phyloP scores from a whole-genome alignment of 2,329 filamentous ascomycete genomes.

The Fusarium vanettenii region DNA sequence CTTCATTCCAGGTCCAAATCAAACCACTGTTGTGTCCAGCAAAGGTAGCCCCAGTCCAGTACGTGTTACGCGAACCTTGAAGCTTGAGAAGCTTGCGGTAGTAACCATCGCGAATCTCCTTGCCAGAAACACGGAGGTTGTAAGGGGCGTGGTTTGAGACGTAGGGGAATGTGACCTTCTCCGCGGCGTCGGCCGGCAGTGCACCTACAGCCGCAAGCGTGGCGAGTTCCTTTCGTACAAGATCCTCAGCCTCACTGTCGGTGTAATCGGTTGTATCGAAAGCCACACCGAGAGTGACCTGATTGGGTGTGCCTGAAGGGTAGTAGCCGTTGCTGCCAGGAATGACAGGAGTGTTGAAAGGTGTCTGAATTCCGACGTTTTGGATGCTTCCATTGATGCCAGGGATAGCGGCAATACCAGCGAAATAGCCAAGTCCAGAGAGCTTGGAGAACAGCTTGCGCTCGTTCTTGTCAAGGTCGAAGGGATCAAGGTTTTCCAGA shows the following conservation, averaged over 20 bases:
- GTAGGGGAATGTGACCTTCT: slow-evolving; percentile 12
- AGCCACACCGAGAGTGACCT: slow-evolving; percentile 2
- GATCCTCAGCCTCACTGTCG: neutral
- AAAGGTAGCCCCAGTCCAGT: slow-evolving; percentile 37
- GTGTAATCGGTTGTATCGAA: slow-evolving; percentile 17
- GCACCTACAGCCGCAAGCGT: slow-evolving; percentile 8
- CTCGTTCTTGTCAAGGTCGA: slow-evolving; percentile 14
- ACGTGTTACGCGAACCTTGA: slow-evolving; percentile 28
- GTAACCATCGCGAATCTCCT: slow-evolving; percentile 14
- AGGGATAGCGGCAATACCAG: slow-evolving; percentile 18
- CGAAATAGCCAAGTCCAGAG: slow-evolving; percentile 17
- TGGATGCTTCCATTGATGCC: slow-evolving; percentile 11
- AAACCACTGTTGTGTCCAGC: slow-evolving; percentile 35
- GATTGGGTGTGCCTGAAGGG: neutral
- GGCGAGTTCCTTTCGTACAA: slow-evolving; percentile 19
- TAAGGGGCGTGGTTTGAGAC: slow-evolving; percentile 24
- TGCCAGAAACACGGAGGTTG: slow-evolving; percentile 14
- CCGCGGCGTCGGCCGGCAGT: neutral
- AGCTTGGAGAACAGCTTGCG: slow-evolving; percentile 27
- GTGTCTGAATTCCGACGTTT: slow-evolving; percentile 23
- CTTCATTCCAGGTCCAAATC: slow-evolving; percentile 38
- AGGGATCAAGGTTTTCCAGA: slow-evolving; percentile 8
- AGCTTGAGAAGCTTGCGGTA: slow-evolving; percentile 21
- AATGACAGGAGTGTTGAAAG: neutral
- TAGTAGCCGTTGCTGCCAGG: slow-evolving; percentile 20